These are phyloP conservation scores for Eruca vesicaria DNA, from an alignment of 441 rosid genomes.

Conservation along the genomic window DNA sequence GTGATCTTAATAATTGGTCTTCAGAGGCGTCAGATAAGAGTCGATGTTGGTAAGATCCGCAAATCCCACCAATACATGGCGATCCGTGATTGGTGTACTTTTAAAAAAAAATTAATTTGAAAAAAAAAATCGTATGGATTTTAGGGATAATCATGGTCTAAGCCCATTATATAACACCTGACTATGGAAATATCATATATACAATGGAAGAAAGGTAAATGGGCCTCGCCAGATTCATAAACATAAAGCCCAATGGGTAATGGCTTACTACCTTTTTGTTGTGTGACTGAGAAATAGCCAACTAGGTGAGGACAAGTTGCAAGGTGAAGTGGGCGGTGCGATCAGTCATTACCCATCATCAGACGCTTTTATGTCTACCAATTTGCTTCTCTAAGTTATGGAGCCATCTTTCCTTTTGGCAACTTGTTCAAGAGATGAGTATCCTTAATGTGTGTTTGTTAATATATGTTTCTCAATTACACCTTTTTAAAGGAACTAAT, in stretches of 20 bases:
- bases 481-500: neutral
- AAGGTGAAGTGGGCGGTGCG: conserved; percentile 31
- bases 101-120: no score
- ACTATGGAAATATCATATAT: neutral
- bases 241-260: neutral
- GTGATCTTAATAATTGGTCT: no score
- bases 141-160: no score
- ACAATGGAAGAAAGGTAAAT: neutral
- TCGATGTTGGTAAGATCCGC: no score
- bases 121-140: no score
- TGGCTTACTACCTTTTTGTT: neutral
- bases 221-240: neutral
- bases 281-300: conserved; percentile 10
- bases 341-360: conserved; percentile 26
- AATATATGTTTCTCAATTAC: neutral
- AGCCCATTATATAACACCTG: neutral
- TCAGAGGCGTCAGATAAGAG: no score
- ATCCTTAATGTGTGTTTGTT: neutral
- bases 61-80: no score
- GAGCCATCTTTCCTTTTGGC: conserved; percentile 20
- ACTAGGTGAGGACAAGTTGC: conserved; percentile 29
- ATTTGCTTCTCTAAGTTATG: conserved; percentile 26
- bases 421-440: neutral
- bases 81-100: no score
- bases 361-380: conserved; percentile 24